A percentile compares a stretch with the other conserved stretches of the same genome.
Conservation (phyloP, 139 green algal species). For the Chlamydomonas schloesseri region DNA sequence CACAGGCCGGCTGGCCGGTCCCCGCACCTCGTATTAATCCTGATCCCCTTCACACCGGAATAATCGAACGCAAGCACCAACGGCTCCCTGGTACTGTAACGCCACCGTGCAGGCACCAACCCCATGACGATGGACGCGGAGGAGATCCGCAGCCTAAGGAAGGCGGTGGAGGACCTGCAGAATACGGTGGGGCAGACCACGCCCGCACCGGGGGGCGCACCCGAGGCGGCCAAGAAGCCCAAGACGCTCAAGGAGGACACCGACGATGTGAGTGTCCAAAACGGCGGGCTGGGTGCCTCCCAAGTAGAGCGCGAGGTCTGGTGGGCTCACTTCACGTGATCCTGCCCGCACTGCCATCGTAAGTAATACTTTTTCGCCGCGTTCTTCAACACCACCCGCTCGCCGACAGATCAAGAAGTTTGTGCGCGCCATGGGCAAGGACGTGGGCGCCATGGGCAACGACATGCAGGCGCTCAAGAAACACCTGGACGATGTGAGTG, state of each 20-base stretch:
- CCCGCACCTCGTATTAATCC: no score
- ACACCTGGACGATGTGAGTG: conserved; percentile 37
- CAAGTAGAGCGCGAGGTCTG: no score
- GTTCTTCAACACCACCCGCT: neutral
- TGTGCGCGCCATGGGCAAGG: conserved; percentile 45
- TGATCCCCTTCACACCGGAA: no score
- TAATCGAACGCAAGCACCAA: no score
- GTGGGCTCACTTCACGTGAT: no score
- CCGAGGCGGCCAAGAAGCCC: conserved; percentile 8
- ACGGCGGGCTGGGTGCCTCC: no score
- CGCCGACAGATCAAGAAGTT: conserved; percentile 48
- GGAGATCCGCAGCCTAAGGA: conserved; percentile 11
- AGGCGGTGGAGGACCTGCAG: conserved; percentile 33
- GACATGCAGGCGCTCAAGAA: conserved; percentile 49
- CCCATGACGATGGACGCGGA: conserved; percentile 4
- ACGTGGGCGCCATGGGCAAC: conserved; percentile 47
- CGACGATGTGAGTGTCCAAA: conserved; percentile 42
- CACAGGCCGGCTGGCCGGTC: no score
- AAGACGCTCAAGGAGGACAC: conserved; percentile 46
- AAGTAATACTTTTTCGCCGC: no score
- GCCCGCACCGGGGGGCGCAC: neutral
- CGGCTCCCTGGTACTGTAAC: no score
- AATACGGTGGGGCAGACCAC: neutral
- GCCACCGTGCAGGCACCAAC: neutral
- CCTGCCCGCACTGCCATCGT: no score